Conservation (phyloP, 129 eudicot genomes). For the Tagetes patula region DNA sequence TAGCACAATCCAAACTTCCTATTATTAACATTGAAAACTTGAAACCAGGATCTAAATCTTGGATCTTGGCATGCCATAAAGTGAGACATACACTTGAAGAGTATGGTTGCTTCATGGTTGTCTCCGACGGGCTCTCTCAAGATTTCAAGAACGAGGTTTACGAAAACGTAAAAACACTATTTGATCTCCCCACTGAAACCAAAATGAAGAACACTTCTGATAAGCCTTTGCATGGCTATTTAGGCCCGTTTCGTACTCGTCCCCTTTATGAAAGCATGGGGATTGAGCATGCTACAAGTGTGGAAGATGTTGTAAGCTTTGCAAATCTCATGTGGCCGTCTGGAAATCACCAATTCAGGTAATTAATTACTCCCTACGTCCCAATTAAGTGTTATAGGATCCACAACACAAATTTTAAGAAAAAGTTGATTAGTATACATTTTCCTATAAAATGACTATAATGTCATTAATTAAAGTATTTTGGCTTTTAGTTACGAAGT, state of each 20-base stretch:
- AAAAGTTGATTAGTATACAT: no score
- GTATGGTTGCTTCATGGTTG: background rate
- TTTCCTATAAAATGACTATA: no score
- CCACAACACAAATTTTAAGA: no score
- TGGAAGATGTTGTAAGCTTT: conserved; percentile 12
- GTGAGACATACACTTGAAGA: conserved; percentile 32
- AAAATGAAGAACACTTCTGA: background rate
- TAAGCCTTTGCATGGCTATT: conserved; percentile 14
- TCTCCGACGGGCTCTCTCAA: conserved; percentile 11
- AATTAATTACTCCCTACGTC: background rate
- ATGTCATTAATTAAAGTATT: no score
- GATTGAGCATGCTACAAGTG: conserved; percentile 17
- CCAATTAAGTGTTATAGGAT: no score
- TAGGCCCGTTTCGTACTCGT: background rate
- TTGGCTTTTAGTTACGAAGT: no score
- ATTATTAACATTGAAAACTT: no score
- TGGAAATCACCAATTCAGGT: conserved; percentile 29
- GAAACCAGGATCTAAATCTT: background rate
- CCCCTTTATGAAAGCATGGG: conserved; percentile 25
- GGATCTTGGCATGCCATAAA: conserved; percentile 19
- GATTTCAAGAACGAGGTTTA: background rate
- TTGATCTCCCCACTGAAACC: background rate
- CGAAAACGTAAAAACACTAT: background rate
- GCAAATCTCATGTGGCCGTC: conserved; percentile 36
- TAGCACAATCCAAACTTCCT: conserved; percentile 13